Evolutionary conservation across 306 rosid species (phyloP), one percentile per base, ranked within the genome.

Genomic region (Cicer bijugum): DNA sequence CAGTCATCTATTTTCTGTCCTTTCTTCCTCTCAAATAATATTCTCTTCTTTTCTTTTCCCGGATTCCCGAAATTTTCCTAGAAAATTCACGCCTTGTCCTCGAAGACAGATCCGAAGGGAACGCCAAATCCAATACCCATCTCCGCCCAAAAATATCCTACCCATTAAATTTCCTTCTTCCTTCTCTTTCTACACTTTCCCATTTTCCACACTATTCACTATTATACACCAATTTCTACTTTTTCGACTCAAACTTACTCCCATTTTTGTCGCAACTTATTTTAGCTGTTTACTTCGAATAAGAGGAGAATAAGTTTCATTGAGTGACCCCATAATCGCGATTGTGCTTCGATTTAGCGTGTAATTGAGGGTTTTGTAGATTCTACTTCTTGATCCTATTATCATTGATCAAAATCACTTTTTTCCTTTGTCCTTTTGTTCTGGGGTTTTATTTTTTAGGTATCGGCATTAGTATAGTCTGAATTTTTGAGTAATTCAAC

Each of bases 31-130:
- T 44, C 40, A 15, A 53, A 35, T 12, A 43, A 10, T 5, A 16
- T 52, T 45, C 19, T 1, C 17, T 23, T 77, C 68, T 74, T 68
- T 81, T 70, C 43, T 59, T 73, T 43, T 43, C 56, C 40, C 9
- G 17, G 71, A 78, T 72, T 78, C 78, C 53, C 60, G 2, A 28
- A 52, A 11, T 28, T 75, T 74, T 61, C 74, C 68, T 40, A 69
- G 63, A 78, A 84, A 83, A 56, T 58, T 62, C 82, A 75, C 66
- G 50, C 67, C 48, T 8, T 55, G 45, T 75, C 62, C 67, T 74
- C 73, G 9, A 76, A 55, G 78, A 80, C 81, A 84, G 97, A 87
- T 85, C 92, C 85, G 64, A 80, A 62, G 66, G 43, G 81, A 86
- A 55, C 67, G 62, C 71, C 56, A 65, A 82, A 53, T 74, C 74